Evolutionary conservation across 345 rosid species (phyloP), one percentile per base, ranked within the genome.

Genomic region (Populus nigra): DNA sequence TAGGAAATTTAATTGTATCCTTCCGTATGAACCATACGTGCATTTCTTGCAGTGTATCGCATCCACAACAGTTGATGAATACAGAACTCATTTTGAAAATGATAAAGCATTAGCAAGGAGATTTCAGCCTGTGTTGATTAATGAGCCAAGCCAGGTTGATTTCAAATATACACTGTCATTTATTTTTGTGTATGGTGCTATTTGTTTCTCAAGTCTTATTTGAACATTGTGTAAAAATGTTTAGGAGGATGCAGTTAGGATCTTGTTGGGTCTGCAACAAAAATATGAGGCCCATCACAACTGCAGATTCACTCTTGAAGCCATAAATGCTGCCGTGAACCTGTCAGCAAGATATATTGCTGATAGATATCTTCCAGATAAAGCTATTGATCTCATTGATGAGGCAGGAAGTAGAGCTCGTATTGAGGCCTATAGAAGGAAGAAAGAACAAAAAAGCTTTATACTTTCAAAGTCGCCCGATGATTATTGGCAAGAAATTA

Each of bases 391-490:
- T 90, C 97, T 93, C 76, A 88, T 96, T 78, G 99, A 96, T 45
- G 98, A 96, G 88, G 99, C 98, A 43, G 98, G 98, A 80, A 96
- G 99, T 84, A 90, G 97, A 88, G 97, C 99, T 77, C 93, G 87
- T 77, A 92, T 96, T 23, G 85, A 90, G 81, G 91, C 94, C 73
- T 88, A 89, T 82, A 92, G 86, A 87, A 91, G 84, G 91, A 96
- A 87, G 88, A 96, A 88, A 82, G 96, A 96, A 81, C 86, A 92
- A 76, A 88, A 89, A 80, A 88, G 84, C 57, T 84, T 85, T 83
- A 90, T 93, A 83, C 99, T 96, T 62, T 89, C 97, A 15, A 88
- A 91, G 86, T 81, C 90, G 41, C 96, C 99, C 5, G 89, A 87
- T 80, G 98, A 96, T 83, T 96, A 96, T 84, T 96, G 99, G 99